Evolutionary conservation across 2,329 filamentous ascomycete species (phyloP), one percentile per base, ranked within the genome.

Genomic region (Chaetomium sp.): DNA sequence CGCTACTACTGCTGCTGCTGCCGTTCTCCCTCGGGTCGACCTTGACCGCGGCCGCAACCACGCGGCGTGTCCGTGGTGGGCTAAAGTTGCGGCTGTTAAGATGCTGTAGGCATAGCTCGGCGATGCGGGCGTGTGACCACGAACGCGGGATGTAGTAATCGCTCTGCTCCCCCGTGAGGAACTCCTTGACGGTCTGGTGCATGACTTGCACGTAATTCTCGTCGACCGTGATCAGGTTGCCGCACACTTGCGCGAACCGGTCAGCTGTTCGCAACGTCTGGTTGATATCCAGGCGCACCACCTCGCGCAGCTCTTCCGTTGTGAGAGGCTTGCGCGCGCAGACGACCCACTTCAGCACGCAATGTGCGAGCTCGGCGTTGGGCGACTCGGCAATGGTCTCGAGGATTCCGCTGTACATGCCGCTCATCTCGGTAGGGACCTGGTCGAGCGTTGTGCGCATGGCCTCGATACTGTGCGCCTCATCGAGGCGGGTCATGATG

Each of bases 141-240:
- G 57, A 56, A 7, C 57, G 51, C 4, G 57, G 54, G 32, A 59
- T 59, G 52, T 59, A 59, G 27, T 53, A 57, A 34, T 59, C 69
- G 12, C 57, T 49, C 6, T 53, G 50, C 46, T 64, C 59, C 7
- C 66, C 55, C 14, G 52, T 56, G 11, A 70, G 62, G 44, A 70
- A 70, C 54, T 67, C 62, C 53, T 69, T 65, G 19, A 70, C 71
- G 11, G 72, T 74, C 50, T 70, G 65, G 58, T 75, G 73, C 27
- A 73, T 61, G 63, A 74, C 68, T 38, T 69, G 62, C 1, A 73
- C 64, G 47, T 58, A 65, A 8, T 60, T 61, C 27, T 60, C 67
- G 57, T 73, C 70, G 10, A 74, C 60, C n/a, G 61, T 53, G 4
- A 74, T 68, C 27, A 74, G 63, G 47, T 74, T 68, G 6, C 71